Percentiles rank a stretch among this genome's conserved stretches.
Conservation (phyloP, 1,284 basidiomycete genomes). For the Cystobasidiaceae sp. region DNA sequence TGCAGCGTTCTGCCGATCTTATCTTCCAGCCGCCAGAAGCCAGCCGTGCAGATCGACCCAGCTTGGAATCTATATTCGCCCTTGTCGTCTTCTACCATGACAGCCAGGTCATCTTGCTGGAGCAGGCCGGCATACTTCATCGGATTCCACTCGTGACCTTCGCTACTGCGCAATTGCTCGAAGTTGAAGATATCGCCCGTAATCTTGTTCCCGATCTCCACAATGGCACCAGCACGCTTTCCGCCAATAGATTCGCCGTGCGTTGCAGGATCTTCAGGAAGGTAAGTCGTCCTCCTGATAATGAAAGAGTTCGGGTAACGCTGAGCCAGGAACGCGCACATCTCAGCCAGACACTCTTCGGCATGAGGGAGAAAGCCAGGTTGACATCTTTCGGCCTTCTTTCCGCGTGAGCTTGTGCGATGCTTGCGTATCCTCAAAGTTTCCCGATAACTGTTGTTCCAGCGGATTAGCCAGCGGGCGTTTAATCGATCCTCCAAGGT, state of each 20-base stretch:
- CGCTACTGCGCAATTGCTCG: slow-evolving; percentile 42
- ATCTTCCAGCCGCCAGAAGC: slow-evolving; percentile 70
- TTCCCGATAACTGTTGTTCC: slow-evolving; percentile 10
- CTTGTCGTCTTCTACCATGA: slow-evolving; percentile 69
- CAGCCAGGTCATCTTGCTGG: slow-evolving; percentile 65
- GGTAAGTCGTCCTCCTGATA: slow-evolving; percentile 46
- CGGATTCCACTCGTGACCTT: slow-evolving; percentile 51
- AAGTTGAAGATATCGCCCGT: slow-evolving; percentile 56
- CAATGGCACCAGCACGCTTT: slow-evolving; percentile 16
- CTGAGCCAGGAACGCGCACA: slow-evolving; percentile 28
- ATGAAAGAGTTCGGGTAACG: slow-evolving; percentile 30
- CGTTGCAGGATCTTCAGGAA: slow-evolving; percentile 53
- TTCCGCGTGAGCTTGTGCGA: slow-evolving; percentile 3
- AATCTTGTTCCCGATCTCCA: slow-evolving; percentile 54
- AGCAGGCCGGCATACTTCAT: slow-evolving; percentile 55
- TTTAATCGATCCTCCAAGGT: not conserved
- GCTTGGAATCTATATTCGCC: slow-evolving; percentile 67
- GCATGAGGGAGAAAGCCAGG: slow-evolving; percentile 32
- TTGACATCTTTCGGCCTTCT: not conserved
- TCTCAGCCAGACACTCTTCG: slow-evolving; percentile 31
- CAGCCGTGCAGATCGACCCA: slow-evolving; percentile 63
- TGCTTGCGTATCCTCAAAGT: not conserved
- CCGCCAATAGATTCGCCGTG: slow-evolving; percentile 31
- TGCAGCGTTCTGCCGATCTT: slow-evolving; percentile 68
- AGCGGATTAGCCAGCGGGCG: not conserved